These are phyloP conservation scores for Candida sp. DNA, from an alignment of 1,139 yeast genomes.

Conservation along the genomic window DNA sequence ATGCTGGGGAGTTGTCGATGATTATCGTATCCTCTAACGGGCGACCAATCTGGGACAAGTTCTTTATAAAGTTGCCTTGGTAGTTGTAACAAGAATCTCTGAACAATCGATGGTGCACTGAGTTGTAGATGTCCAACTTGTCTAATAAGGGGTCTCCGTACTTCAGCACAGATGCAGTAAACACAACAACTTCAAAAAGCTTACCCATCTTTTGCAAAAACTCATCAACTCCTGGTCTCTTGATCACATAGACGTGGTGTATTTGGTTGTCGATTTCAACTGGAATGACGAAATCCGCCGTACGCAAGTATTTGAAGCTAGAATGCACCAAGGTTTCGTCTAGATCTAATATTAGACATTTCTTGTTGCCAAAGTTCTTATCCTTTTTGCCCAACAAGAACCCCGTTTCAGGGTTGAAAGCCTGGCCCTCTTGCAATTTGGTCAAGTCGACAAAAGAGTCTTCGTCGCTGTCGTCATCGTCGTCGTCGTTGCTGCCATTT, in stretches of 20 bases:
- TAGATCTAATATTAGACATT: constrained; percentile 88
- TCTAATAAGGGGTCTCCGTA: constrained; percentile 96
- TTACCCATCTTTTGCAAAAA: constrained; percentile 84
- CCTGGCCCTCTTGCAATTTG: constrained; percentile 72
- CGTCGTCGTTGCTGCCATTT: constrained; percentile 14
- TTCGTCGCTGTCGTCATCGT: constrained; percentile 23
- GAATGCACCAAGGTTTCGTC: constrained; percentile 98
- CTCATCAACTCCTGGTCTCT: constrained; percentile 98
- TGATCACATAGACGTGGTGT: constrained; percentile 95
- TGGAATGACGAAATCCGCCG: constrained; percentile 96
- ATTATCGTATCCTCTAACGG: constrained; percentile 87
- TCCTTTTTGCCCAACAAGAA: constrained; percentile 60
- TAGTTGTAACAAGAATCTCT: constrained; percentile 69
- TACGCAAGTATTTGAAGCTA: constrained; percentile 87
- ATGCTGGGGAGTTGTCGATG: constrained; percentile 96
- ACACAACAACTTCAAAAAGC: constrained; percentile 92
- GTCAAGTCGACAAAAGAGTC: constrained; percentile 51
- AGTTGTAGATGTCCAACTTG: constrained; percentile 72
- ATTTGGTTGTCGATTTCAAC: constrained; percentile 82
- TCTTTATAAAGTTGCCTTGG: constrained; percentile 95
- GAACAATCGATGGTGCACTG: constrained; percentile 90
- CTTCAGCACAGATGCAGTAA: constrained; percentile 94
- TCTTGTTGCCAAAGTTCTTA: constrained; percentile 51
- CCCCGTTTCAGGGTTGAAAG: constrained; percentile 59
- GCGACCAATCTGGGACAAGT: constrained; percentile 91